Base-by-base conservation (phyloP, 768 basidiomycete species). In the Phylloporus sp. region DNA sequence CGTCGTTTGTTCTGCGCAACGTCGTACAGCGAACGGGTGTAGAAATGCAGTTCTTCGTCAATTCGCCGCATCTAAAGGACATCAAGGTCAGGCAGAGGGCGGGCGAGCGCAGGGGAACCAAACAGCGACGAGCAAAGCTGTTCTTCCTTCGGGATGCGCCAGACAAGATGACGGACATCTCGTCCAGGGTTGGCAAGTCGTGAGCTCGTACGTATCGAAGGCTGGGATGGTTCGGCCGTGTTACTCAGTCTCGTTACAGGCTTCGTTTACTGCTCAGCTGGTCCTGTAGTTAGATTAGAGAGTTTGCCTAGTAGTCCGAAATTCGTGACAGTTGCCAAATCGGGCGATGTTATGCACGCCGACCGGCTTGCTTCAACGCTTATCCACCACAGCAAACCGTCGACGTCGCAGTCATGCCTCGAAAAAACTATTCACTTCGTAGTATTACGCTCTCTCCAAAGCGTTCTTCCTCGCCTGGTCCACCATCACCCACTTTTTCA, bases 1-100 rank as follows among this genome's bases (percentile, higher is more conserved):
- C 90, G 22, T 86, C 83, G n/a, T 88, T 98, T 61, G 74, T 83
- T 43, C 69, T 98, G 42, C 79, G 95, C 53, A 97, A 97, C 68
- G 80, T 96, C 54, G 78, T 98, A 42, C 86, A 90, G 58, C 78
- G 91, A 53, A 90, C 86, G 11, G 94, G 93, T 11, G 86, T 96
- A 31, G 95, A 97, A 74, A 85, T 90, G 85, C 86, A 85, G 60
- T 88, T 90, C 70, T 92, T 85, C 64, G 81, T 84, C 53, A 82
- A 80, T 60, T 89, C 86, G 42, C 94, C 95, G 23, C 79, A 90
- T 61, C 59, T 98, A 67, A 90, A 89, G 74, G 82, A 86, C 45
- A 86, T 98, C 68, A 82, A 83, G 68, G 71, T 97, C 49, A 70
- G 93, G 49, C 77, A 80, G 67, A 72, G 69, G 54, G 82, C 85